Evolutionary conservation across 192 early-diverging fungal species (phyloP), one percentile per base, ranked within the genome.

Genomic region (Chytriomyces sp.): DNA sequence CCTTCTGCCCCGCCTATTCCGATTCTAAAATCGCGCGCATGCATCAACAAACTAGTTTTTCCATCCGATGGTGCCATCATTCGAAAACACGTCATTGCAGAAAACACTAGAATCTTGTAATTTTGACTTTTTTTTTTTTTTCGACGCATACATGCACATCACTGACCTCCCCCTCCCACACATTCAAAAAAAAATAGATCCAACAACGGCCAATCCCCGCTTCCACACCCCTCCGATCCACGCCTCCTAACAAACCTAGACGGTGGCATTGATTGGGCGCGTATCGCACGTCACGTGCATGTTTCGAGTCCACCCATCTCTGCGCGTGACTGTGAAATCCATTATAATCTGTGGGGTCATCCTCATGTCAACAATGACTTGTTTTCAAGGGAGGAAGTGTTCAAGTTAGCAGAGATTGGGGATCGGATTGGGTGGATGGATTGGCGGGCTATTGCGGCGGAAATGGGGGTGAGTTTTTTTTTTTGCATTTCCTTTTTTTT

Each of bases 61-160:
- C n/a, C 13, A 18, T 1, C 13, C 53, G 11, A 18, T 57, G 53
- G 53, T 18, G n/a, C 13, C 53, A 57, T 23, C 62, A 16, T 23
- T 16, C 16, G 1, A 10, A 7, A 75, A 64, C 45, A 64, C 50
- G 61, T 75, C 26, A 57, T 65, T 65, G 62, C 62, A 23, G 73
- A 75, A 66, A 75, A 75, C 46, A 75, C 16, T 13, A 62, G 73
- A 28, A 63, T 72, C 20, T 45, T n/a, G n/a, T n/a, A n/a, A n/a
- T n/a, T n/a, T n/a, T n/a, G n/a, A n/a, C n/a, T n/a, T n/a, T n/a
- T n/a, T n/a, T n/a, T n/a, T n/a, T n/a, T n/a, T n/a, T n/a, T n/a
- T n/a, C n/a, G n/a, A n/a, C n/a, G n/a, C n/a, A n/a, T n/a, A n/a
- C n/a, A n/a, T n/a, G n/a, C n/a, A n/a, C n/a, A n/a, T n/a, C n/a